Evolutionary conservation across 768 basidiomycete species (phyloP).

Genomic region (Russula dissimulans): DNA sequence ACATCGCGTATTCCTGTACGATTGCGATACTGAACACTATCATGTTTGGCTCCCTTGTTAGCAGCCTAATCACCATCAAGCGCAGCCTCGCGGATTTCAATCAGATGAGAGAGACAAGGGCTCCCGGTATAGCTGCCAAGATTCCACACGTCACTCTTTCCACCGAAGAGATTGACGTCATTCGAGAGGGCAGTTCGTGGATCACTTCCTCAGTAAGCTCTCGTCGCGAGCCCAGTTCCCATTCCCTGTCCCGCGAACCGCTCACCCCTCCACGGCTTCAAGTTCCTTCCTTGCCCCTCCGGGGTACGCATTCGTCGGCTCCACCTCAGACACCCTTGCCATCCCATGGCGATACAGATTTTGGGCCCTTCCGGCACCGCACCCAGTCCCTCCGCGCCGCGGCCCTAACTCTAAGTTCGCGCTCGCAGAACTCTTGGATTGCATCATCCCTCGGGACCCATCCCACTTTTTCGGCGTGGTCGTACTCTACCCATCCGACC

Average conservation of each 20-base stretch:
- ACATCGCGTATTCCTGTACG: slow-evolving; percentile 47
- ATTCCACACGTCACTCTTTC: slow-evolving; percentile 54
- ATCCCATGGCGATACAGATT: slow-evolving; percentile 37
- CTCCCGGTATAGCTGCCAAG: slow-evolving; percentile 37
- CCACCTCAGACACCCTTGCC: slow-evolving; percentile 47
- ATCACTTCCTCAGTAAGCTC: slow-evolving; percentile 56
- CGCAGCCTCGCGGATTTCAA: slow-evolving; percentile 50
- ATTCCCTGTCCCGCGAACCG: slow-evolving; percentile 45
- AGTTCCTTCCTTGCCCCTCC: slow-evolving; percentile 47
- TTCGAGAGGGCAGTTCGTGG: slow-evolving; percentile 75
- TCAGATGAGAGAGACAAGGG: slow-evolving; percentile 27
- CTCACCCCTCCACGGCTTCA: slow-evolving; percentile 29
- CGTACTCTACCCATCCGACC: slow-evolving; percentile 54
- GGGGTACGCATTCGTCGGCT: slow-evolving; percentile 29
- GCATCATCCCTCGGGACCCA: slow-evolving; percentile 53
- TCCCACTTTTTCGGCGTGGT: slow-evolving; percentile 55
- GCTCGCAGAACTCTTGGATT: slow-evolving; percentile 68
- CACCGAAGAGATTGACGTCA: slow-evolving; percentile 62
- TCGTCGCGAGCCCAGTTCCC: slow-evolving; percentile 38
- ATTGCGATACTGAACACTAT: slow-evolving; percentile 44
- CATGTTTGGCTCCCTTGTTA: slow-evolving; percentile 49
- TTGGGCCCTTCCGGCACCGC: slow-evolving; percentile 59
- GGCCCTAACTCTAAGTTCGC: slow-evolving; percentile 49
- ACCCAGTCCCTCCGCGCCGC: slow-evolving; percentile 33
- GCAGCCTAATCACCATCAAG: slow-evolving; percentile 56